Evolutionary conservation across 441 rosid genomes (phyloP).

Genomic region (Arabidopsis lyrata): DNA sequence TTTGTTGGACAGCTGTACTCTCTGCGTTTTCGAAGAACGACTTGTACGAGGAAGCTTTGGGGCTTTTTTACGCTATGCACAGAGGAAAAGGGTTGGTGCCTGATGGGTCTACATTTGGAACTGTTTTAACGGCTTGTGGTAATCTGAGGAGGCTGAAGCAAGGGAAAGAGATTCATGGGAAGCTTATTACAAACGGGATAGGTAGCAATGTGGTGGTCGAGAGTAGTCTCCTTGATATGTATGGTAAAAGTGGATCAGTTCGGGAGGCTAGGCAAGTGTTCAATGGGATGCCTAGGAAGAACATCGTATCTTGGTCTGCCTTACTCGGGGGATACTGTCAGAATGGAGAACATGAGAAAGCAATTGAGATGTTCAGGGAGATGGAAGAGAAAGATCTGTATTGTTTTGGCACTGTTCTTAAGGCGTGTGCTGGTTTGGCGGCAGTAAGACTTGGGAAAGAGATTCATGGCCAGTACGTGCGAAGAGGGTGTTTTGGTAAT

Average conservation of each 20-base stretch:
- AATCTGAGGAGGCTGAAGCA: constrained; percentile 69
- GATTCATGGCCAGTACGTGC: constrained; percentile 80
- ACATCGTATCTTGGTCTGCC: constrained; percentile 77
- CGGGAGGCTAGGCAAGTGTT: constrained; percentile 66
- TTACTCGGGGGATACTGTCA: constrained; percentile 85
- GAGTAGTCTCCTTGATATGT: constrained; percentile 92
- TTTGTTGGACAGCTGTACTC: constrained; percentile 81
- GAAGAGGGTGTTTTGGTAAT: constrained; percentile 72
- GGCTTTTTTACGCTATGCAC: constrained; percentile 61
- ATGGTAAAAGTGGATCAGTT: constrained; percentile 76
- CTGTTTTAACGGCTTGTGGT: constrained; percentile 81
- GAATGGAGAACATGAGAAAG: constrained; percentile 62
- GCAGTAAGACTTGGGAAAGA: constrained; percentile 78
- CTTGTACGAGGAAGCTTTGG: constrained; percentile 59
- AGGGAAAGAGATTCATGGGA: constrained; percentile 81
- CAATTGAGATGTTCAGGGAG: constrained; percentile 62
- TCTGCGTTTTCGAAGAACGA: constrained; percentile 74
- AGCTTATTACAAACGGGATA: constrained; percentile 57
- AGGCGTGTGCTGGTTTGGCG: constrained; percentile 85
- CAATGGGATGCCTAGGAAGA: constrained; percentile 68
- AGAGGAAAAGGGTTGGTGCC: constrained; percentile 55
- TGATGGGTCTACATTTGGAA: constrained; percentile 79
- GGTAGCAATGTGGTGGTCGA: constrained; percentile 67
- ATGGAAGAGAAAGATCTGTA: constrained; percentile 66
- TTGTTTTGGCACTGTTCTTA: constrained; percentile 81